Percentiles rank a stretch among this genome's conserved stretches.
Evolutionary conservation across 2,329 filamentous ascomycete genomes (phyloP).

Genomic region (Exutisphaerella laricina): DNA sequence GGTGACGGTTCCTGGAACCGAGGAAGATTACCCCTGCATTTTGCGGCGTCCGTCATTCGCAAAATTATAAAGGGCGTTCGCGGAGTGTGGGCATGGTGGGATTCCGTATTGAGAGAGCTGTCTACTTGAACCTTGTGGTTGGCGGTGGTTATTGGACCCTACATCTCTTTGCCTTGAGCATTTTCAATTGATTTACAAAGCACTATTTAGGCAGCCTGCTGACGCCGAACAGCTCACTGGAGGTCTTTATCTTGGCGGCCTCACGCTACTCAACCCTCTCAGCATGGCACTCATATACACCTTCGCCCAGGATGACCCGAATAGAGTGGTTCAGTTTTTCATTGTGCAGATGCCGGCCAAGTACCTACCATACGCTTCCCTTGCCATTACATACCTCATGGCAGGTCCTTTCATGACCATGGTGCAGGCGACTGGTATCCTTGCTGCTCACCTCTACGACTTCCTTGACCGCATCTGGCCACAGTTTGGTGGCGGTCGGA

Average conservation of each 20-base stretch:
- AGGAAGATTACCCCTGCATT: conserved; percentile 50
- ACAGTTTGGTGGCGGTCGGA: conserved; percentile 76
- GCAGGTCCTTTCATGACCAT: conserved; percentile 53
- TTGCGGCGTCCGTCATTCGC: conserved; percentile 47
- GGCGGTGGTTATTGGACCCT: conserved; percentile 59
- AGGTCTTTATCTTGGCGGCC: conserved; percentile 47
- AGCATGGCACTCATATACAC: conserved; percentile 79
- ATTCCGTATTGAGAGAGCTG: conserved; percentile 48
- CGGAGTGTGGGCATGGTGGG: conserved; percentile 49
- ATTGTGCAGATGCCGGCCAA: conserved; percentile 79
- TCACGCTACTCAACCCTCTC: conserved; percentile 54
- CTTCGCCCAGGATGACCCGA: conserved; percentile 76
- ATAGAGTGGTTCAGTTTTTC: conserved; percentile 69
- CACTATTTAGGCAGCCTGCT: conserved; percentile 16
- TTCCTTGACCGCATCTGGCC: conserved; percentile 87
- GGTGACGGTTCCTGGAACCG: conserved; percentile 50
- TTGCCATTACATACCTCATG: conserved; percentile 67
- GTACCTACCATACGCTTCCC: conserved; percentile 72
- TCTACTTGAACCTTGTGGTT: conserved; percentile 50
- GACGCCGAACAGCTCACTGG: conserved; percentile 27
- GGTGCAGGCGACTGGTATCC: conserved; percentile 66
- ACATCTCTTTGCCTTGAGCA: conserved; percentile 43
- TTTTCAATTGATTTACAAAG: conserved; percentile 1
- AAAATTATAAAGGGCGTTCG: conserved; percentile 41
- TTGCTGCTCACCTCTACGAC: conserved; percentile 85